Evolutionary conservation across 2,329 filamentous ascomycete species (phyloP), one percentile per base, ranked within the genome.

Genomic region (Xylariaceae sp.): DNA sequence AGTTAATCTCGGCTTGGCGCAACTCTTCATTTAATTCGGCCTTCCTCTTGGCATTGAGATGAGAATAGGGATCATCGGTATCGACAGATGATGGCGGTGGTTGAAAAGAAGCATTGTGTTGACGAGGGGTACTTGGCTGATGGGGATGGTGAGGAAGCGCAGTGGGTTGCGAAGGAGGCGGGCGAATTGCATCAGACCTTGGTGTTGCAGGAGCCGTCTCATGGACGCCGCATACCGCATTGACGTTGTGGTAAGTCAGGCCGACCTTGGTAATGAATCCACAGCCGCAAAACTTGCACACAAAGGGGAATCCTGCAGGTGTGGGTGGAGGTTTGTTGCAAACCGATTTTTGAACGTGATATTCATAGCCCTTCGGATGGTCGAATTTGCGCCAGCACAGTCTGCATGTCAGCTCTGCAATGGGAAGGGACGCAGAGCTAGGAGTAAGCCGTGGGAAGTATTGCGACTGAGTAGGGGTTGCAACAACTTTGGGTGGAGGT

Each of bases 171-270:
- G 22, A 7, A 27, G 22, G 22, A 27, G 22, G 22, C 4, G 22
- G 22, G 22, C 22, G 22, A 27, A 27, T 27, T 27, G 22, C 22
- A 27, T 27, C 22, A 27, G 22, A 4, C 7, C 7, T 27, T 40
- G 64, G 58, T 11, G 54, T 58, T 43, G 58, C 51, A 50, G 58
- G 48, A 39, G 61, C 48, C 18, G 56, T 59, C 18, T 55, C 54
- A 49, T 73, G 71, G 3, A 64, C 55, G n/a, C 76, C 75, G 54
- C 78, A 82, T 2, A 78, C 71, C 3, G 64, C 60, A 46, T 71
- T 71, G 35, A 67, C 63, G 0, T 61, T 51, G 52, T 81, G 78
- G 54, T 78, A 78, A 44, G 66, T 53, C 2, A 75, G 57, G 1
- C 73, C 75, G 18, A 66, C 66, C 5, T 58, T 55, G 11, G 70